Percentiles rank a stretch among this genome's conserved stretches.
These are phyloP conservation scores for Coniochaeta sp. DNA, from an alignment of 2,329 filamentous ascomycete species.

Conservation along the genomic window DNA sequence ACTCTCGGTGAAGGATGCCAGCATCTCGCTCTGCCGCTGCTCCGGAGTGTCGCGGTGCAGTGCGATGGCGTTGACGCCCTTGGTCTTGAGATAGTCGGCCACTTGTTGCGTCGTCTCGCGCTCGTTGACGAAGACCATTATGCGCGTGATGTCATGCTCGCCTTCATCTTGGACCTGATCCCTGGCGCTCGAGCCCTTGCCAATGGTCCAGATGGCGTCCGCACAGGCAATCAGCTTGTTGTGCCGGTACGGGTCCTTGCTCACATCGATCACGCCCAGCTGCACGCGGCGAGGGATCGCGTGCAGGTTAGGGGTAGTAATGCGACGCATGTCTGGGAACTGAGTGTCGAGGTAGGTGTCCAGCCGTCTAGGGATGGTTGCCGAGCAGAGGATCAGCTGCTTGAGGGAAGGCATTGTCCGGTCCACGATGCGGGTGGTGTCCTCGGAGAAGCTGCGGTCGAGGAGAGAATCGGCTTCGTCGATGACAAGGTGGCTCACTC, in stretches of 20 bases:
- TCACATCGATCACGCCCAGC: conserved; percentile 84
- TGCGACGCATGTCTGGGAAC: conserved; percentile 75
- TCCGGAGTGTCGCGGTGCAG: conserved; percentile 80
- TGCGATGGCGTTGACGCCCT: conserved; percentile 83
- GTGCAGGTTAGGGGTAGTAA: conserved; percentile 93
- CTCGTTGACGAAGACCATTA: conserved; percentile 96
- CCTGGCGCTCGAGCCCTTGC: conserved; percentile 60
- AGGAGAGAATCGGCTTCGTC: conserved; percentile 96
- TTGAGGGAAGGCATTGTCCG: conserved; percentile 73
- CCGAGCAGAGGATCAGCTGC: conserved; percentile 87
- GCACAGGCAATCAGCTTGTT: conserved; percentile 92
- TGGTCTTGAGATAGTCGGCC: conserved; percentile 68
- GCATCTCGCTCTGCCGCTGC: conserved; percentile 67
- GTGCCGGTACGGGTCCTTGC: conserved; percentile 86
- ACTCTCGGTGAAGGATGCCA: conserved; percentile 63
- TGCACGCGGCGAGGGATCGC: conserved; percentile 93
- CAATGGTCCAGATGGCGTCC: conserved; percentile 90
- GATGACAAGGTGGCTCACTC: conserved; percentile 79
- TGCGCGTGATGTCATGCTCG: conserved; percentile 65
- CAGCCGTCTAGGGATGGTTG: conserved; percentile 85
- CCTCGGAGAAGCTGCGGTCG: conserved; percentile 83
- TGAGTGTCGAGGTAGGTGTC: conserved; percentile 76
- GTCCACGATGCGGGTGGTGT: conserved; percentile 77
- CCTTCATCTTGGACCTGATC: conserved; percentile 43
- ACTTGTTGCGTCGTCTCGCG: conserved; percentile 81